Percentiles rank a stretch among this genome's conserved stretches.
Evolutionary conservation across 1,139 yeast genomes (phyloP).

Genomic region (Yamadazyma atmosphaerica): DNA sequence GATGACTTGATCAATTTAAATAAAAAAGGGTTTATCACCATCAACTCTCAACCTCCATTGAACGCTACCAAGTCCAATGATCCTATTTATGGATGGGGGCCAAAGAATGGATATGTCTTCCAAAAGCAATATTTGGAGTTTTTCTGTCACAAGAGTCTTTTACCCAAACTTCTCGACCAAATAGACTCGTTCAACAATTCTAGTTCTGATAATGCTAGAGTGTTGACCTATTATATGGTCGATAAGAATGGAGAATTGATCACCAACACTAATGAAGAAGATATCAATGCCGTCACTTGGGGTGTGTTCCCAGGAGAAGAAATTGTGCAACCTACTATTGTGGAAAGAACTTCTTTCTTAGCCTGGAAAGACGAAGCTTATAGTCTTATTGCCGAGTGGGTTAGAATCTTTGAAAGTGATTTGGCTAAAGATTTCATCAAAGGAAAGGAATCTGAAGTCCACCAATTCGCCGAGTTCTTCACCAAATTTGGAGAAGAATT

Average conservation of each 20-base stretch:
- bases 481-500: conserved; percentile 30
- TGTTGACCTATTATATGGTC: conserved; percentile 80
- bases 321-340: conserved; percentile 88
- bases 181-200: conserved; percentile 42
- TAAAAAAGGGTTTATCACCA: conserved; percentile 67
- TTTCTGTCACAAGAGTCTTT: conserved; percentile 60
- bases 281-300: conserved; percentile 97
- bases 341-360: conserved; percentile 81
- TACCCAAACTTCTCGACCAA: conserved; percentile 37
- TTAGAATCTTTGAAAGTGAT: conserved; percentile 45
- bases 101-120: conserved; percentile 84
- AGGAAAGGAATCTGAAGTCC: conserved; percentile 27
- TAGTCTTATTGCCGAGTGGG: conserved; percentile 83
- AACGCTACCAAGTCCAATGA: conserved; percentile 77
- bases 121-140: conserved; percentile 92
- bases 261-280: conserved; percentile 70
- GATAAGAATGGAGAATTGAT: conserved; percentile 58
- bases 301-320: conserved; percentile 94
- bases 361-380: conserved; percentile 98
- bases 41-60: conserved; percentile 94
- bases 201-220: conserved; percentile 38
- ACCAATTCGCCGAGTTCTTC: conserved; percentile 42
- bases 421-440: conserved; percentile 31
- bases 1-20: conserved; percentile 63
- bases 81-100: conserved; percentile 91